Conservation (phyloP, 1,284 basidiomycete genomes). For the Boletus sp. region DNA sequence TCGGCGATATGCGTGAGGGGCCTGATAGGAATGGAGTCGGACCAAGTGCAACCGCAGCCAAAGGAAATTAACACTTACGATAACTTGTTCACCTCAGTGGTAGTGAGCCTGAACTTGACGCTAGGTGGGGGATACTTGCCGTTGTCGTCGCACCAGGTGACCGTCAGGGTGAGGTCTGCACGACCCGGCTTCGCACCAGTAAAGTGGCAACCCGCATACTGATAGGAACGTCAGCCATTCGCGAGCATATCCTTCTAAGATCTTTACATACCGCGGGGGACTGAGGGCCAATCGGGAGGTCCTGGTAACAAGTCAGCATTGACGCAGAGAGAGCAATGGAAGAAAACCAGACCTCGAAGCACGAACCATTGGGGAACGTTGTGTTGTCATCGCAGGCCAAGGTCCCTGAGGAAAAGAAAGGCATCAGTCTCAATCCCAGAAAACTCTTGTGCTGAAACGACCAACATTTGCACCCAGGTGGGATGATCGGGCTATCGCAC, state of each 20-base stretch:
- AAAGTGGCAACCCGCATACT: constrained; percentile 20
- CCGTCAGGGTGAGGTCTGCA: neutral
- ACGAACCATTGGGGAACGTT: constrained; percentile 10
- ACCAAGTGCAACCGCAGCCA: neutral
- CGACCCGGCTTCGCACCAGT: constrained; percentile 10
- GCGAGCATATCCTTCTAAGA: too few species aligned
- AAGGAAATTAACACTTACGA: constrained; percentile 6
- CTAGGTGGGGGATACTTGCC: constrained; percentile 9
- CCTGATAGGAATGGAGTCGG: constrained; percentile 5
- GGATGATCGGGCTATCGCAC: constrained; percentile 10
- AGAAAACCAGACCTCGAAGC: constrained; percentile 7
- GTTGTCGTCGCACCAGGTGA: constrained; percentile 14
- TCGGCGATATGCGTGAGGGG: constrained; percentile 3
- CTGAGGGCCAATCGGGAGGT: neutral
- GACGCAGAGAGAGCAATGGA: neutral
- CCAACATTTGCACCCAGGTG: constrained; percentile 5
- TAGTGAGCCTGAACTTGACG: constrained; percentile 8
- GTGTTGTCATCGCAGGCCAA: constrained; percentile 1
- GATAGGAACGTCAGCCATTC: neutral
- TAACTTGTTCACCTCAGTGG: constrained; percentile 1
- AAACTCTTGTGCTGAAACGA: neutral
- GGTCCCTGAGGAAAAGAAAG: neutral
- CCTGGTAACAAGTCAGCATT: neutral
- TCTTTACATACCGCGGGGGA: too few species aligned
- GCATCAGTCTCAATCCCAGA: neutral